These are phyloP conservation scores for Acacia crassicarpa DNA, from an alignment of 306 rosid genomes.

Conservation along the genomic window DNA sequence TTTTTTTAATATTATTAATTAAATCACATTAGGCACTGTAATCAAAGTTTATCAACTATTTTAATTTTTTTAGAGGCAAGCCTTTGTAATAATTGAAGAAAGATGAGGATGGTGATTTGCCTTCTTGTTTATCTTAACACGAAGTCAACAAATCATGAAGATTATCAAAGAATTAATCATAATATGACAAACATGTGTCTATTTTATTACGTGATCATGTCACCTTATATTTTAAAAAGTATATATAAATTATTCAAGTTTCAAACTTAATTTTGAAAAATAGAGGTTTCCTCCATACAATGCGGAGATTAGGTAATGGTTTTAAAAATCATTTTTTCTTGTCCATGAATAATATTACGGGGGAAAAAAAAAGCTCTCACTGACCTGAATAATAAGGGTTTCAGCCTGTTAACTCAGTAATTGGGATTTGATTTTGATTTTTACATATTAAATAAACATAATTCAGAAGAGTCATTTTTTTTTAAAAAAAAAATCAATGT, in stretches of 20 bases:
- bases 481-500: neutral
- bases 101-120: neutral
- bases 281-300: neutral
- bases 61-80: neutral
- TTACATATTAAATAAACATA: too few species aligned
- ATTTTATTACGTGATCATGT: neutral
- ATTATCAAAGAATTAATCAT: neutral
- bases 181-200: neutral
- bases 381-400: too few species aligned
- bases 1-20: neutral
- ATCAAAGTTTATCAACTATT: conserved; percentile 1
- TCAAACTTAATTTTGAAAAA: neutral
- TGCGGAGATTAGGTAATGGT: neutral
- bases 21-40: neutral
- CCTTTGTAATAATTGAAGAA: neutral
- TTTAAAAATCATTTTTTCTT: neutral
- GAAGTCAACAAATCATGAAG: neutral
- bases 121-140: neutral
- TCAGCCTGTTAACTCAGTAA: too few species aligned
- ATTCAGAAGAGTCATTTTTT: neutral
- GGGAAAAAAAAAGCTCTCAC: too few species aligned
- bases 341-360: neutral
- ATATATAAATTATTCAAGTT: neutral
- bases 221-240: neutral
- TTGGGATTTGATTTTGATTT: too few species aligned